A percentile compares a stretch with the other conserved stretches of the same genome.
phyloP scores from a whole-genome alignment of 805 yeast species.

The Candida arabinofermentans region DNA sequence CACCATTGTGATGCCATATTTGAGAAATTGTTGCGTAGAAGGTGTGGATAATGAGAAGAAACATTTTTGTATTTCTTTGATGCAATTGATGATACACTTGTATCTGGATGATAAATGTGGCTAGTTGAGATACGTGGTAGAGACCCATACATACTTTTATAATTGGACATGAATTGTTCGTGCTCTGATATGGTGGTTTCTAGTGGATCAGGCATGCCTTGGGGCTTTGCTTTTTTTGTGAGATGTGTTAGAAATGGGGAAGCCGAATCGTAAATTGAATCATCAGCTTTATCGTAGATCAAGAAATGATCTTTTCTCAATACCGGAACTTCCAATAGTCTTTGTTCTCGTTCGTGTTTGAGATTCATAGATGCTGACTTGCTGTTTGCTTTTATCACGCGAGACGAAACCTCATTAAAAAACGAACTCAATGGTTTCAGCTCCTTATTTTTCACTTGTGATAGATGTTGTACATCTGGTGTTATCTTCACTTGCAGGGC shows the following conservation, averaged over 20 bases:
- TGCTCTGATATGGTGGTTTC: too few species aligned
- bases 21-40: conserved; percentile 1
- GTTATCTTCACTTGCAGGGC: conserved; percentile 2
- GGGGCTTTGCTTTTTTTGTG: not conserved
- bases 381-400: conserved; percentile 25
- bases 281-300: conserved; percentile 26
- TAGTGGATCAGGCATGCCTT: not conserved
- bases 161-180: conserved; percentile 3
- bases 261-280: not conserved
- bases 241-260: not conserved
- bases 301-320: conserved; percentile 32
- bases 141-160: not conserved
- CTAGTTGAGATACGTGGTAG: not conserved
- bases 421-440: conserved; percentile 17
- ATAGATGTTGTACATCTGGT: not conserved
- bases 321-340: conserved; percentile 31
- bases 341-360: conserved; percentile 30
- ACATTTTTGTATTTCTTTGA: conserved; percentile 2
- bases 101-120: conserved; percentile 1
- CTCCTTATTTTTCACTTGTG: conserved; percentile 1
- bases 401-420: conserved; percentile 36
- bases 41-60: not conserved
- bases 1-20: conserved; percentile 33
- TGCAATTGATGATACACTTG: conserved; percentile 1
- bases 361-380: not conserved